Conservation (phyloP, 1,139 yeast genomes). For the Diutina sp. region DNA sequence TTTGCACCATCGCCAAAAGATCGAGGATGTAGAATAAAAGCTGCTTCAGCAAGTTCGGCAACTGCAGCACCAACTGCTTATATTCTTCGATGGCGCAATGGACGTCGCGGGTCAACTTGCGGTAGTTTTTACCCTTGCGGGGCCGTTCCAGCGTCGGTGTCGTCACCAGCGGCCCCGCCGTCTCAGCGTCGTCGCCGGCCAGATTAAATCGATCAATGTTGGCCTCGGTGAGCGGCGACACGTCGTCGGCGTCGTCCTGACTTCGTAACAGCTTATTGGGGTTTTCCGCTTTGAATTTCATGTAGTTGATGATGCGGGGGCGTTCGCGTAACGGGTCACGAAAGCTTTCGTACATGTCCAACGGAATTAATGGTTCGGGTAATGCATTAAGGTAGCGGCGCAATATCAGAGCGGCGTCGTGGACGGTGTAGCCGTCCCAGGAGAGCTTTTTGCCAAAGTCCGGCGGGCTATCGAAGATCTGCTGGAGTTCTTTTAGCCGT, state of each 20-base stretch:
- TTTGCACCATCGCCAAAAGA: slow-evolving; percentile 73
- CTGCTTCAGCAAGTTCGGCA: slow-evolving; percentile 67
- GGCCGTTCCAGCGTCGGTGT: background rate
- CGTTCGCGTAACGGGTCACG: slow-evolving; percentile 62
- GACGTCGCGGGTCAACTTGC: slow-evolving; percentile 43
- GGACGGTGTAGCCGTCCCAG: slow-evolving; percentile 96
- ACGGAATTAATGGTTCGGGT: slow-evolving; percentile 87
- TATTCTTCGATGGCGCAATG: slow-evolving; percentile 61
- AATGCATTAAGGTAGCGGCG: slow-evolving; percentile 77
- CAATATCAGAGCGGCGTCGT: slow-evolving; percentile 88
- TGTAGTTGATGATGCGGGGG: slow-evolving; percentile 46
- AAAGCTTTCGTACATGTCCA: slow-evolving; percentile 63
- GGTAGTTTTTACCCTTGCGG: slow-evolving; percentile 14
- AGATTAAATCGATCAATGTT: slow-evolving; percentile 1
- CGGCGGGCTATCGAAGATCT: slow-evolving; percentile 76
- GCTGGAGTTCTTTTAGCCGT: slow-evolving; percentile 76
- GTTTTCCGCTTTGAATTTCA: slow-evolving; percentile 40
- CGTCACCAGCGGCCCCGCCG: slow-evolving; percentile 10
- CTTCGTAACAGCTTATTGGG: slow-evolving; percentile 9
- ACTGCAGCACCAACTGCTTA: slow-evolving; percentile 47
- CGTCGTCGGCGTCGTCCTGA: background rate
- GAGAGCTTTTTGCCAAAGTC: slow-evolving; percentile 74
- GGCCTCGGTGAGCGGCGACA: slow-evolving; percentile 3
- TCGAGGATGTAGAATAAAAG: slow-evolving; percentile 81
- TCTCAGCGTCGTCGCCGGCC: background rate